Evolutionary conservation across 2,329 filamentous ascomycete genomes (phyloP).

Genomic region (Curvularia sp.): DNA sequence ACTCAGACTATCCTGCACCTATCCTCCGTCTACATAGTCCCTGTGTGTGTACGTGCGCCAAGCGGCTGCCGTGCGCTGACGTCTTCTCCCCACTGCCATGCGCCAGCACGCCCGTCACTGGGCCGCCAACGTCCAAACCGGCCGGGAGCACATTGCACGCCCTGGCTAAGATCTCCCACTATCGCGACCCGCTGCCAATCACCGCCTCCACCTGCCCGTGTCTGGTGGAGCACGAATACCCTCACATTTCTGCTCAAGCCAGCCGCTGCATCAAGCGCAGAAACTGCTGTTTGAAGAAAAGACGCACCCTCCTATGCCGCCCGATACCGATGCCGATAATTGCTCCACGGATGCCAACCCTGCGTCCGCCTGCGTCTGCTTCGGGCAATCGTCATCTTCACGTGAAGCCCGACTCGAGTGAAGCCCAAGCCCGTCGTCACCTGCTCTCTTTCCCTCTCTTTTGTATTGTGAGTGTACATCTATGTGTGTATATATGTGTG

Average conservation of each 20-base stretch:
- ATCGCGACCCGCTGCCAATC: conserved; percentile 25
- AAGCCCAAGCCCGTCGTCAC: not conserved
- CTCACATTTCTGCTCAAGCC: conserved; percentile 29
- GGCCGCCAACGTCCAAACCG: conserved; percentile 22
- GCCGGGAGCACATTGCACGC: conserved; percentile 28
- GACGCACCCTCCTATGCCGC: conserved; percentile 28
- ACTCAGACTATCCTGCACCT: no score
- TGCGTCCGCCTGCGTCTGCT: conserved; percentile 3
- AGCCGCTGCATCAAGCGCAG: conserved; percentile 23
- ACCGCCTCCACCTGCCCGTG: conserved; percentile 19
- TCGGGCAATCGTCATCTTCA: conserved; percentile 11
- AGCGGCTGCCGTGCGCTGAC: conserved; percentile 35
- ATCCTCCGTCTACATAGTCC: not conserved
- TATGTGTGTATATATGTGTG: not conserved
- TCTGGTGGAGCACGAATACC: conserved; percentile 25
- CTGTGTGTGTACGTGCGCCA: conserved; percentile 12
- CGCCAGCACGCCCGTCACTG: conserved; percentile 3
- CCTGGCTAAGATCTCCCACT: conserved; percentile 27
- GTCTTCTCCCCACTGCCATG: conserved; percentile 26
- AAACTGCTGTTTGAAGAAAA: conserved; percentile 34
- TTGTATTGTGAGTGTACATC: no score
- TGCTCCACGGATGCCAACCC: no score
- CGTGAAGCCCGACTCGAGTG: not conserved
- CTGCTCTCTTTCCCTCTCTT: not conserved
- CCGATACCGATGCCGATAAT: conserved; percentile 12